Evolutionary conservation across 1,284 basidiomycete genomes (phyloP), one percentile per base, ranked within the genome.

Genomic region (Moesziomyces antarcticus): DNA sequence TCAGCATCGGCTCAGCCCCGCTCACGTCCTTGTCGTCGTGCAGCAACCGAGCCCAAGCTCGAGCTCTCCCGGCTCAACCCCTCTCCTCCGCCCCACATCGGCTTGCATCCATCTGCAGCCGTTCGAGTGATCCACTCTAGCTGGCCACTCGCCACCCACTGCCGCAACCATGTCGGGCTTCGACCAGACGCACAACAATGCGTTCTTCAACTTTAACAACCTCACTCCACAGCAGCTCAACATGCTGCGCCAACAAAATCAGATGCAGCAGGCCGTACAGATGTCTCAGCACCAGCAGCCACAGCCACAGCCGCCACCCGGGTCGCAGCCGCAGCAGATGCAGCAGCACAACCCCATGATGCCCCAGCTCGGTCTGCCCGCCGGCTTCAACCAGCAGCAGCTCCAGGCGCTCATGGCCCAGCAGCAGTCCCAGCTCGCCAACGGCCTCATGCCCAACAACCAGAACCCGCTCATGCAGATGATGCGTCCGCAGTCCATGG

Each of bases 381-480:
- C 46, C 25, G 66, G 61, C 35, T 69, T 73, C 71, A 73, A 59
- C 25, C 68, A 75, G 44, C 74, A 76, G 63, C 74, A 76, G 57
- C 55, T 70, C 10, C 67, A 71, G 40, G 63, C 67, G 5, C 52
- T 63, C 40, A 66, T 74, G 58, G 62, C 66, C 5, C 72, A 74
- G 54, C 72, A 74, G 62, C 72, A 74, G 54, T 58, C 57, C 5
- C 72, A 74, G 53, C 50, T 58, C 3, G 54, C 55, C 35, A 64
- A 60, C 24, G 62, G 62, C 20, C 65, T 72, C 50, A 50, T 66
- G 55, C 43, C 44, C 51, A 66, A 67, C 22, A 62, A 54, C 20
- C 63, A 73, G 46, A 63, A 66, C 25, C 63, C 63, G 45, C 63
- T 63, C 59, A 66, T 55, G 50, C 60, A 64, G 50, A 68, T 68